These are phyloP conservation scores for Boletellus emodensis DNA, from an alignment of 768 basidiomycete species.

Conservation along the genomic window DNA sequence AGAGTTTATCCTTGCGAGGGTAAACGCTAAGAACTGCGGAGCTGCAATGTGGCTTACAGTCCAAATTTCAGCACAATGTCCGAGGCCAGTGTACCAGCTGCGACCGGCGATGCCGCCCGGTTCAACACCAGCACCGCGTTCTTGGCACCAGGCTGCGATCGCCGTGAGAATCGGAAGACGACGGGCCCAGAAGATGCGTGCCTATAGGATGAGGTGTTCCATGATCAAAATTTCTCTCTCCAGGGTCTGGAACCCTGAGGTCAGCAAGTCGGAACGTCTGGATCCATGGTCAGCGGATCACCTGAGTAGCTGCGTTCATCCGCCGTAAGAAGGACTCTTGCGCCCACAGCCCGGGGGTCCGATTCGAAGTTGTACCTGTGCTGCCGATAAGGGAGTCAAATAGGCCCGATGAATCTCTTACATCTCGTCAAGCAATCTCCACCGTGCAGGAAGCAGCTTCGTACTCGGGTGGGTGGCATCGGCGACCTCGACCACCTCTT, in stretches of 20 bases:
- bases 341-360: slow-evolving; percentile 63
- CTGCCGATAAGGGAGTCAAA: slow-evolving; percentile 11
- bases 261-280: not conserved
- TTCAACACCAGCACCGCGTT: slow-evolving; percentile 63
- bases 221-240: slow-evolving; percentile 48
- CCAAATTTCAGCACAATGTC: slow-evolving; percentile 79
- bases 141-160: slow-evolving; percentile 75
- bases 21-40: not conserved
- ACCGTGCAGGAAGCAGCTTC: slow-evolving; percentile 45
- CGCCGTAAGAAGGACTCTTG: slow-evolving; percentile 58
- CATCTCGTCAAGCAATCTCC: slow-evolving; percentile 61
- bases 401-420: slow-evolving; percentile 27
- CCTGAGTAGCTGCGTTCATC: slow-evolving; percentile 63
- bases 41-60: slow-evolving; percentile 38
- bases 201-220: slow-evolving; percentile 79
- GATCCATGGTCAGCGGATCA: slow-evolving; percentile 27
- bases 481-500: slow-evolving; percentile 55
- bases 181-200: slow-evolving; percentile 24
- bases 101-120: slow-evolving; percentile 52
- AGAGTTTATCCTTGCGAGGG: slow-evolving; percentile 53
- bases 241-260: slow-evolving; percentile 17
- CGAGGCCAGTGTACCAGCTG: slow-evolving; percentile 81
- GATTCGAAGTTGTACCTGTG: slow-evolving; percentile 67
- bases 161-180: slow-evolving; percentile 1
- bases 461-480: slow-evolving; percentile 61